Evolutionary conservation across 1,284 basidiomycete genomes (phyloP).

Genomic region (Cryptococcus sp.): DNA sequence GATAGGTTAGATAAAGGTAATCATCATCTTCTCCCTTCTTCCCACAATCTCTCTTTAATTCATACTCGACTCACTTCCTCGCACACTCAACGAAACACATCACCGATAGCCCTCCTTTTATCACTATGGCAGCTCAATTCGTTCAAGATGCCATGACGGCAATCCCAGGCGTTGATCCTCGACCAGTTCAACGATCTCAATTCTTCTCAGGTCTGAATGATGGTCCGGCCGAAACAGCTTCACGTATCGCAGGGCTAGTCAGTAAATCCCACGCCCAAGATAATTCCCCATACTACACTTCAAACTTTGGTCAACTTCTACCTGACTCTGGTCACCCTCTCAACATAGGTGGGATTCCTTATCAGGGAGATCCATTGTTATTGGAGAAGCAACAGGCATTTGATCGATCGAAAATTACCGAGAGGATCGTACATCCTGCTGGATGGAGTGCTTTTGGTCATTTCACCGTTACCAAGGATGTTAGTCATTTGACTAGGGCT

Average conservation of each 20-base stretch:
- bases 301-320: constrained; percentile 42
- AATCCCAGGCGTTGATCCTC: constrained; percentile 38
- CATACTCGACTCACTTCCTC: too few species aligned
- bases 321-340: constrained; percentile 34
- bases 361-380: constrained; percentile 36
- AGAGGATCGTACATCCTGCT: constrained; percentile 42
- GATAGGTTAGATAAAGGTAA: too few species aligned
- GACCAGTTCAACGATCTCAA: constrained; percentile 32
- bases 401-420: constrained; percentile 34
- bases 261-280: constrained; percentile 29
- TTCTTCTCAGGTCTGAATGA: constrained; percentile 41
- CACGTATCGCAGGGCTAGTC: constrained; percentile 37
- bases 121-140: constrained; percentile 27
- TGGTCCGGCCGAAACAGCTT: constrained; percentile 35
- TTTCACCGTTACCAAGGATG: constrained; percentile 38
- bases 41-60: too few species aligned
- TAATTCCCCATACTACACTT: constrained; percentile 35
- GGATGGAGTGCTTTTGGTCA: constrained; percentile 39
- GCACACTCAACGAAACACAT: too few species aligned
- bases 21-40: too few species aligned
- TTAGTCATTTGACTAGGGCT: constrained; percentile 35
- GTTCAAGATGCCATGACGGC: constrained; percentile 34
- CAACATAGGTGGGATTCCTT: constrained; percentile 41
- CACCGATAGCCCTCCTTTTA: too few species aligned
- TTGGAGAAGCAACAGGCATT: constrained; percentile 45